A percentile compares a stretch with the other conserved stretches of the same genome.
phyloP scores from a whole-genome alignment of 257 asterid species.

The Gentiana dahurica region DNA sequence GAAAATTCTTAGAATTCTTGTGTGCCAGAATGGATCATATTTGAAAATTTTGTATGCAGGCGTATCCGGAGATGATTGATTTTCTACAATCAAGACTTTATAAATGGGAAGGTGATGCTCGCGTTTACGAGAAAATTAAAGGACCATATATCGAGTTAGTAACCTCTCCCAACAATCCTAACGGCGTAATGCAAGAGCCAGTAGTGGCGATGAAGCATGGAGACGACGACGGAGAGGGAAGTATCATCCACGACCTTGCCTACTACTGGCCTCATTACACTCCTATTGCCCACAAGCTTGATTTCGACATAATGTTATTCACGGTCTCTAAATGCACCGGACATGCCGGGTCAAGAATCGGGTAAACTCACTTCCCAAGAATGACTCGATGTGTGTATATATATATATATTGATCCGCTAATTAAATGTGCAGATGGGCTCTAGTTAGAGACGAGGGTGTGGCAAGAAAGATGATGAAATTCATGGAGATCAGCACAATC shows the following conservation, averaged over 20 bases:
- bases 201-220: slow-evolving; percentile 28
- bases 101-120: slow-evolving; percentile 81
- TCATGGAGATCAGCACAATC: slow-evolving; percentile 57
- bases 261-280: slow-evolving; percentile 94
- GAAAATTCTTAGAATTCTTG: too few species aligned
- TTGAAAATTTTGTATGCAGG: slow-evolving; percentile 23
- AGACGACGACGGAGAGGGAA: slow-evolving; percentile 19
- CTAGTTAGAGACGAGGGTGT: slow-evolving; percentile 53
- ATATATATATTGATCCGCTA: neutral
- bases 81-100: slow-evolving; percentile 39
- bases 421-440: slow-evolving; percentile 54
- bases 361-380: slow-evolving; percentile 26
- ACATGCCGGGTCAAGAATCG: slow-evolving; percentile 88
- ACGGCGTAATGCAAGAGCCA: slow-evolving; percentile 39
- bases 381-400: neutral
- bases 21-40: too few species aligned
- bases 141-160: slow-evolving; percentile 62
- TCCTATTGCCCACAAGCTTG: slow-evolving; percentile 48
- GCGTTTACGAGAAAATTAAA: slow-evolving; percentile 21
- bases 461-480: slow-evolving; percentile 64
- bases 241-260: slow-evolving; percentile 55
- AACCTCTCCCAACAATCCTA: slow-evolving; percentile 78
- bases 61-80: slow-evolving; percentile 49
- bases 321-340: slow-evolving; percentile 89
- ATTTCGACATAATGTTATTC: slow-evolving; percentile 65